These are phyloP conservation scores for Heterobasidion parviporum DNA, from an alignment of 1,284 basidiomycete genomes.

Conservation along the genomic window DNA sequence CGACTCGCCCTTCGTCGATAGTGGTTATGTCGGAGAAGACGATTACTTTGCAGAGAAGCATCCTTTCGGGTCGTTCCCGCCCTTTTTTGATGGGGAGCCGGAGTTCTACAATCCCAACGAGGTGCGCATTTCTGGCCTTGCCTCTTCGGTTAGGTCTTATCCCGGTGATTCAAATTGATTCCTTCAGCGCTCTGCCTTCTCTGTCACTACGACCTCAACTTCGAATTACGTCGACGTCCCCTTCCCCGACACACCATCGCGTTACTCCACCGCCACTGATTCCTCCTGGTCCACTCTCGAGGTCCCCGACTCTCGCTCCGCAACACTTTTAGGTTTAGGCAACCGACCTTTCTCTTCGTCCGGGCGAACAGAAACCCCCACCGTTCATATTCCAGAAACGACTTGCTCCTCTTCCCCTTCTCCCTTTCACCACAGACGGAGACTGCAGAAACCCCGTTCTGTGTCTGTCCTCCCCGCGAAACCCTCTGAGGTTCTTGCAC, in stretches of 20 bases:
- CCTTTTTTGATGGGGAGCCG: background rate
- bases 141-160: background rate
- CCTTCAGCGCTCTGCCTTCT: conserved; percentile 38
- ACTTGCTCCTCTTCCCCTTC: conserved; percentile 3
- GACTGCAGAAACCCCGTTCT: background rate
- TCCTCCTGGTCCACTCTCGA: conserved; percentile 13
- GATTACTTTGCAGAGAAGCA: background rate
- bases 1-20: conserved; percentile 6
- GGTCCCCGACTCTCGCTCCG: conserved; percentile 3
- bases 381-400: conserved; percentile 8
- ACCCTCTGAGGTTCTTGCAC: conserved; percentile 22
- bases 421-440: conserved; percentile 6
- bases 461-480: conserved; percentile 14
- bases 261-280: conserved; percentile 1
- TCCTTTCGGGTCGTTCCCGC: background rate
- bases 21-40: conserved; percentile 1
- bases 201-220: conserved; percentile 42
- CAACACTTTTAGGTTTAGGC: conserved; percentile 9
- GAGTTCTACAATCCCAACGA: background rate
- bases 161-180: background rate
- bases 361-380: conserved; percentile 13
- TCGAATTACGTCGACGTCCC: conserved; percentile 34
- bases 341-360: conserved; percentile 10
- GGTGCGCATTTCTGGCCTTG: background rate
- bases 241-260: conserved; percentile 14